A percentile compares a stretch with the other conserved stretches of the same genome.
Conservation (phyloP, 179 eudicot species). For the Amaranthus tricolor region DNA sequence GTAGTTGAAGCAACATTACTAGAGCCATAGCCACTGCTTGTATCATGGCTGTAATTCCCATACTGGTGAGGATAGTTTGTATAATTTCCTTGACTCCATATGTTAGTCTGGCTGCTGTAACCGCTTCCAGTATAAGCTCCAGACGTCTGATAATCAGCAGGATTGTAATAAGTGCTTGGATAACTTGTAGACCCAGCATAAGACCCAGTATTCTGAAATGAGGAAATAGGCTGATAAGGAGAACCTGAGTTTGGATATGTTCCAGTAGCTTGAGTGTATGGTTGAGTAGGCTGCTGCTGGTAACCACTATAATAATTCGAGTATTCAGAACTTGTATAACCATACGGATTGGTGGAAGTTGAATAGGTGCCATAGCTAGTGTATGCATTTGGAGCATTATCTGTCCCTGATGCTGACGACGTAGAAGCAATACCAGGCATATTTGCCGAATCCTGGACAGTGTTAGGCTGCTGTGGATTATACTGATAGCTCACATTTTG, state of each 20-base stretch:
- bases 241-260: conserved; percentile 99
- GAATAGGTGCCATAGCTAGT: conserved; percentile 54
- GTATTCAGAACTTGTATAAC: conserved; percentile 64
- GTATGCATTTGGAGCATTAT: conserved; percentile 62
- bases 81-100: conserved; percentile 81
- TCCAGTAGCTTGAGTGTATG: conserved; percentile 74
- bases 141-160: conserved; percentile 99
- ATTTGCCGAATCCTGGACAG: conserved; percentile 51
- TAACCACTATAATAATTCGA: conserved; percentile 76
- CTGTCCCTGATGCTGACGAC: conserved; percentile 51
- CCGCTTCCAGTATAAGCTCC: conserved; percentile 73
- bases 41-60: conserved; percentile 60
- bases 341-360: conserved; percentile 55
- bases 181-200: conserved; percentile 95
- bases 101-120: conserved; percentile 66
- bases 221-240: conserved; percentile 99
- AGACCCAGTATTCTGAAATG: conserved; percentile 99
- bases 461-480: conserved; percentile 42
- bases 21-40: conserved; percentile 64
- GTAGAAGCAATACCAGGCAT: conserved; percentile 46
- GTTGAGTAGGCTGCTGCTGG: conserved; percentile 74
- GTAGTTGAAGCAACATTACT: conserved; percentile 48
- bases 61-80: conserved; percentile 62
- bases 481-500: conserved; percentile 50
- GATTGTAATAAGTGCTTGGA: conserved; percentile 99